Conservation (phyloP, 73 alveolate species). For the Blepharisma japonicum region DNA sequence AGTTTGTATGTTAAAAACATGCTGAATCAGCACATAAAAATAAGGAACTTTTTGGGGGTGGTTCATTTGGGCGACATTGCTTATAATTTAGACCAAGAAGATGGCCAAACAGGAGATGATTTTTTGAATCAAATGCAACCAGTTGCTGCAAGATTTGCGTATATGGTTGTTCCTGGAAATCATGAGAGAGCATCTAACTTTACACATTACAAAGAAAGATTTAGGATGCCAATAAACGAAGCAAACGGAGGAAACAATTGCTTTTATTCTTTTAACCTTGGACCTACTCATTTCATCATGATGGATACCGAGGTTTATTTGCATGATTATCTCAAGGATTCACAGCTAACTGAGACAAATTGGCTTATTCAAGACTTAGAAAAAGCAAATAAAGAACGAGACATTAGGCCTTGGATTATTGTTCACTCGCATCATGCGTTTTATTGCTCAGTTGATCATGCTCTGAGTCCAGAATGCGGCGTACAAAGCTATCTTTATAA, state of each 20-base stretch:
- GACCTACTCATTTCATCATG: not conserved
- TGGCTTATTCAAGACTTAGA: not conserved
- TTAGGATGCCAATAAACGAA: not conserved
- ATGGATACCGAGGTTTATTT: not conserved
- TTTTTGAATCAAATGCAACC: slow-evolving; percentile 1
- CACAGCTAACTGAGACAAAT: not conserved
- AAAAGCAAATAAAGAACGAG: not conserved
- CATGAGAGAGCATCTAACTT: not conserved
- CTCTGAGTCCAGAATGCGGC: not conserved
- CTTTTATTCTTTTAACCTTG: not conserved
- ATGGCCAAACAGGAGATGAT: slow-evolving; percentile 6
- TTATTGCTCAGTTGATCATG: not conserved
- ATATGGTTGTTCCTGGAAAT: slow-evolving; percentile 10
- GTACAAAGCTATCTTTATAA: not conserved
- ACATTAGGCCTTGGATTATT: not conserved
- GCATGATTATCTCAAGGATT: not conserved
- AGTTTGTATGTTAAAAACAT: not conserved
- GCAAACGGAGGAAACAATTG: not conserved
- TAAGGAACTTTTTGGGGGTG: not conserved
- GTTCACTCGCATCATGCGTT: not conserved
- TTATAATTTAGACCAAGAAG: not conserved
- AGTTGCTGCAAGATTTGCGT: not conserved
- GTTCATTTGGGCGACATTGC: not conserved
- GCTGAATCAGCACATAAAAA: not conserved
- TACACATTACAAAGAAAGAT: not conserved